A percentile compares a stretch with the other conserved stretches of the same genome.
Evolutionary conservation across 148 eudicot genomes (phyloP).

Genomic region (Dianthus caryophyllus): DNA sequence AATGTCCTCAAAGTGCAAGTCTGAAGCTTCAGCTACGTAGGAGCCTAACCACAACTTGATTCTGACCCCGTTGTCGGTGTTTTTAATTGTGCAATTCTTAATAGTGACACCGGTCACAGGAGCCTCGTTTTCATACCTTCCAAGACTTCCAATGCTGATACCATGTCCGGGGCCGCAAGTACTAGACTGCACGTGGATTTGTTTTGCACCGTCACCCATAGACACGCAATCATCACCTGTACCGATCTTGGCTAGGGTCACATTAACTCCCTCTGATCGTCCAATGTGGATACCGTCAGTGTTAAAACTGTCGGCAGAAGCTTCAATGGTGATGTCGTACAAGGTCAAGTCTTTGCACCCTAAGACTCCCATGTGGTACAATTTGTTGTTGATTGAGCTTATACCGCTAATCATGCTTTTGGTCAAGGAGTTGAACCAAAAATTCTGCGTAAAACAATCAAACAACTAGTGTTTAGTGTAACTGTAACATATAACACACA

Average conservation of each 20-base stretch:
- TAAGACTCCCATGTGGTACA: conserved; percentile 39
- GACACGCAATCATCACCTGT: conserved; percentile 72
- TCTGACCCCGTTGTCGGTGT: conserved; percentile 51
- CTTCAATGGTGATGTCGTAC: conserved; percentile 19
- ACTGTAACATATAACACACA: too few relatives aligned
- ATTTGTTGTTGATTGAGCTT: conserved; percentile 54
- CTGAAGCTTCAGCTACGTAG: conserved; percentile 19
- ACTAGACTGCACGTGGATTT: conserved; percentile 33
- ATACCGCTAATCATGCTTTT: conserved; percentile 34
- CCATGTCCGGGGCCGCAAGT: conserved; percentile 76
- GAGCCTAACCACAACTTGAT: conserved; percentile 59
- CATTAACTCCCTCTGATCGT: conserved; percentile 29
- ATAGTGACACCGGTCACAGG: conserved; percentile 38
- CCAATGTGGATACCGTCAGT: conserved; percentile 74
- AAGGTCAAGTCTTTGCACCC: conserved; percentile 40
- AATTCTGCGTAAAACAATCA: conserved; percentile 36
- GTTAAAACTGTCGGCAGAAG: conserved; percentile 47
- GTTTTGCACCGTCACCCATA: conserved; percentile 44
- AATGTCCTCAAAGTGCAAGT: conserved; percentile 49
- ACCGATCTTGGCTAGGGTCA: conserved; percentile 31
- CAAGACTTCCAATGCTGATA: conserved; percentile 64
- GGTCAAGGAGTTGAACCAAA: conserved; percentile 46
- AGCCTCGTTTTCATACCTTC: conserved; percentile 32
- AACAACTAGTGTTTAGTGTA: too few relatives aligned
- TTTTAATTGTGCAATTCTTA: conserved; percentile 41